Evolutionary conservation across 495 filamentous ascomycete species (phyloP).

Genomic region (Daldinia bambusicola): DNA sequence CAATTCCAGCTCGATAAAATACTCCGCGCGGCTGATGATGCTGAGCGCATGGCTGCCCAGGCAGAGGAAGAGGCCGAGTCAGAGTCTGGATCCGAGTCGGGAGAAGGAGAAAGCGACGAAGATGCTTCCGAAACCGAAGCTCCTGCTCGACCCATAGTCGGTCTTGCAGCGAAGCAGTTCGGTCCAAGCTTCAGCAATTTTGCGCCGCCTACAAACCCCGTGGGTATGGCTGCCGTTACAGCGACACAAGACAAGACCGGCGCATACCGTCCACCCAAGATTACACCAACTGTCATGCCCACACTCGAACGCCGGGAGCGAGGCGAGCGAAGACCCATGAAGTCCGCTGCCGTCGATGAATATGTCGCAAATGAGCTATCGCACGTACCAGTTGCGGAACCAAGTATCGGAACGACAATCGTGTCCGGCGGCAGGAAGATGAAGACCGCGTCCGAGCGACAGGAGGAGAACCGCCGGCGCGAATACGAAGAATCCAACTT

Average conservation of each 20-base stretch:
- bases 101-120: conserved; percentile 49
- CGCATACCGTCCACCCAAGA: conserved; percentile 85
- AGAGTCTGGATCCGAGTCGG: conserved; percentile 55
- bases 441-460: conserved; percentile 75
- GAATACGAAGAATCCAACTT: conserved; percentile 91
- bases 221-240: conserved; percentile 48
- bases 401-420: conserved; percentile 87
- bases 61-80: conserved; percentile 49
- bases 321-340: conserved; percentile 64
- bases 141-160: conserved; percentile 56
- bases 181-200: conserved; percentile 69
- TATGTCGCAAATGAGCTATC: conserved; percentile 85
- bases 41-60: conserved; percentile 56
- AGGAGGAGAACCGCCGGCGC: conserved; percentile 74
- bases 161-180: conserved; percentile 67
- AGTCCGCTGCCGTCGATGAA: conserved; percentile 84
- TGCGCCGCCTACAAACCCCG: conserved; percentile 49
- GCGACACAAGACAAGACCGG: conserved; percentile 56
- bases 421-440: conserved; percentile 73
- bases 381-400: conserved; percentile 76
- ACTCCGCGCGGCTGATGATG: conserved; percentile 84
- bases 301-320: conserved; percentile 67
- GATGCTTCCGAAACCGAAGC: conserved; percentile 49
- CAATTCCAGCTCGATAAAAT: conserved; percentile 93
- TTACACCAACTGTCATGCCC: conserved; percentile 78